A percentile compares a stretch with the other conserved stretches of the same genome.
These are phyloP conservation scores for Chlorella sp. DNA, from an alignment of 139 green algal species.

Conservation along the genomic window DNA sequence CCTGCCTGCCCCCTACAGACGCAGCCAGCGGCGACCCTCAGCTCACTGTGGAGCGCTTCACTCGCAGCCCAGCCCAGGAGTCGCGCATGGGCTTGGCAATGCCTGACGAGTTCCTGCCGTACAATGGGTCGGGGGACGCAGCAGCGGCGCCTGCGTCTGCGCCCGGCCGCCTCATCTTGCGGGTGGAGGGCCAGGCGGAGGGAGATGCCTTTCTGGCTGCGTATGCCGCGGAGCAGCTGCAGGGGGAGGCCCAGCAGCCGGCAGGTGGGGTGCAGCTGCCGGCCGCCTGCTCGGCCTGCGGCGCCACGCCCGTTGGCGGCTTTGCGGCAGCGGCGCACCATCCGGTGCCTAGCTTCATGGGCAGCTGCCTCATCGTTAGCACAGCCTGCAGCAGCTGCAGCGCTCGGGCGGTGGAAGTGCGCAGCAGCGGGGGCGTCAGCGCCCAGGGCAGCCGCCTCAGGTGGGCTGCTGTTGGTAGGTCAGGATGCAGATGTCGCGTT, in stretches of 20 bases:
- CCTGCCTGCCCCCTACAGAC: constrained; percentile 43
- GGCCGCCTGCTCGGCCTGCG: constrained; percentile 52
- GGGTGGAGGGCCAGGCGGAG: constrained; percentile 15
- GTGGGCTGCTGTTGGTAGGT: neutral
- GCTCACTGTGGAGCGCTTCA: constrained; percentile 42
- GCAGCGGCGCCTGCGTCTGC: neutral
- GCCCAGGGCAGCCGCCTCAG: constrained; percentile 2
- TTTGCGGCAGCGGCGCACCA: constrained; percentile 56
- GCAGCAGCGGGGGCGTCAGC: constrained; percentile 38
- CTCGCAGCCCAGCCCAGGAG: constrained; percentile 49
- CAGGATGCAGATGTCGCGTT: too few species aligned
- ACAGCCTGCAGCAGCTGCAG: constrained; percentile 53
- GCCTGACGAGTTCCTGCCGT: constrained; percentile 1
- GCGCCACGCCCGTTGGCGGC: constrained; percentile 9
- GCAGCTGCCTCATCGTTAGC: constrained; percentile 70
- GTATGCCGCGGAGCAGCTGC: constrained; percentile 3
- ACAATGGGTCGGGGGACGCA: neutral
- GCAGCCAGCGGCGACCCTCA: constrained; percentile 43
- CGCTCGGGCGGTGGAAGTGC: constrained; percentile 49
- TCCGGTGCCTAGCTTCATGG: constrained; percentile 65
- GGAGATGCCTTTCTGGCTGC: neutral
- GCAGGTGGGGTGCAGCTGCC: neutral
- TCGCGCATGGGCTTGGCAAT: constrained; percentile 27
- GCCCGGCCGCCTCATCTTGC: constrained; percentile 6
- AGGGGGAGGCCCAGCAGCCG: neutral